Evolutionary conservation across 345 rosid genomes (phyloP).

Genomic region (Leavenworthia alabamica): DNA sequence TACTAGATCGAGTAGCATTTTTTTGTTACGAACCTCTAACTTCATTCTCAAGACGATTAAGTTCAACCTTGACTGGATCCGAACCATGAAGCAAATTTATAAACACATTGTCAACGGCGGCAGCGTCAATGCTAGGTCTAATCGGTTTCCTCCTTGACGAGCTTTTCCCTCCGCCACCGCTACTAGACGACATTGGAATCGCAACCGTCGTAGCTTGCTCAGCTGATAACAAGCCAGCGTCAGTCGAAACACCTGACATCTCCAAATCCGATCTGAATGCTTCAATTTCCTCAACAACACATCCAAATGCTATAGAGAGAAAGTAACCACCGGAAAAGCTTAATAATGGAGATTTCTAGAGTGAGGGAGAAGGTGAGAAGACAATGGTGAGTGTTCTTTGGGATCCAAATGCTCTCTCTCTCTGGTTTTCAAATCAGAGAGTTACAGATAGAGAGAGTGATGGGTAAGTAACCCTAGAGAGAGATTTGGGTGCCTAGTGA

Average conservation of each 20-base stretch:
- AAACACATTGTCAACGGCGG: constrained; percentile 72
- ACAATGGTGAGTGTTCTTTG: background rate
- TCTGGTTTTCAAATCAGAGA: constrained; percentile 21
- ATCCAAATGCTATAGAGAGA: background rate
- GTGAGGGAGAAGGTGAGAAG: background rate
- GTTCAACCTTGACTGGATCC: constrained; percentile 99
- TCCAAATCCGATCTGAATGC: constrained; percentile 19
- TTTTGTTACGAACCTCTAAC: constrained; percentile 63
- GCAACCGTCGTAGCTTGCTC: background rate
- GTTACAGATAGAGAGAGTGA: constrained; percentile 15
- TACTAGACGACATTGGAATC: background rate
- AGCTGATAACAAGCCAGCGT: constrained; percentile 5
- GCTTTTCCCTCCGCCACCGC: constrained; percentile 38
- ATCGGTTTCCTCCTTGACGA: constrained; percentile 59
- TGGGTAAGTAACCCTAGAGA: too few species aligned
- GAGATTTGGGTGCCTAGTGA: background rate
- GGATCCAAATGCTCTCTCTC: constrained; percentile 9
- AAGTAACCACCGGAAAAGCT: background rate
- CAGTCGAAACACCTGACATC: constrained; percentile 20
- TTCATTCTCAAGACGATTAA: constrained; percentile 96
- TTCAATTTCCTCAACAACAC: constrained; percentile 13
- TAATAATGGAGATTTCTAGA: background rate
- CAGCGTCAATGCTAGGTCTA: constrained; percentile 84
- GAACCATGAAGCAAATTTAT: constrained; percentile 86
- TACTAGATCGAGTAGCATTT: constrained; percentile 57